These are phyloP conservation scores for Fusarium beomiforme DNA, from an alignment of 2,329 filamentous ascomycete genomes.

Conservation along the genomic window DNA sequence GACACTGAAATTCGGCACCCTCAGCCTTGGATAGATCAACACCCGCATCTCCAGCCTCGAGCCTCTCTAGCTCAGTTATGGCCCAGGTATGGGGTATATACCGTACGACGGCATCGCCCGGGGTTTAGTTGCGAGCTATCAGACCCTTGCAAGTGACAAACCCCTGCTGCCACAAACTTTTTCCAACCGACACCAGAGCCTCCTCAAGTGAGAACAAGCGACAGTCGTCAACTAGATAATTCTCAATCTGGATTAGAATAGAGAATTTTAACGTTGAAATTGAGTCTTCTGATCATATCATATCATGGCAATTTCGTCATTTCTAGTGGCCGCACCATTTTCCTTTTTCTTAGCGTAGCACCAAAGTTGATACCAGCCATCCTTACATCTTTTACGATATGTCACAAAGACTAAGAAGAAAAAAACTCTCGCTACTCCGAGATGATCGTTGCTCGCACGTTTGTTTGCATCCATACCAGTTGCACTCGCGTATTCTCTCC, in stretches of 20 bases:
- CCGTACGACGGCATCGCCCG: constrained; percentile 25
- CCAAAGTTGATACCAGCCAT: not conserved
- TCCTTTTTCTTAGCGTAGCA: constrained; percentile 7
- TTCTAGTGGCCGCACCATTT: constrained; percentile 14
- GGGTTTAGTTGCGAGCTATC: not conserved
- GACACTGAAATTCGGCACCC: constrained; percentile 5
- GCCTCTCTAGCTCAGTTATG: not conserved
- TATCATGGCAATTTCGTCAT: not conserved
- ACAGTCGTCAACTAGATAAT: constrained; percentile 4
- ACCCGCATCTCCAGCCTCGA: not conserved
- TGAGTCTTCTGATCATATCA: constrained; percentile 9
- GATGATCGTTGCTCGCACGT: not conserved
- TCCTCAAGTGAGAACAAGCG: not conserved
- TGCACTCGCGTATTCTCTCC: constrained; percentile 13
- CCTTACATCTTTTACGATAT: not conserved
- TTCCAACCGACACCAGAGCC: constrained; percentile 2
- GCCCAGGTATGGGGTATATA: constrained; percentile 18
- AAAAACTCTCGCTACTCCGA: constrained; percentile 7
- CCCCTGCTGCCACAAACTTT: constrained; percentile 28
- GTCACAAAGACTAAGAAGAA: constrained; percentile 1
- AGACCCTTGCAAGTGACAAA: constrained; percentile 4
- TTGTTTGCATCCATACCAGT: constrained; percentile 1
- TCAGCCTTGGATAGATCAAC: constrained; percentile 8
- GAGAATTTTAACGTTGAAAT: not conserved
- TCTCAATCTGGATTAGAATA: not conserved